Conservation (phyloP, 2,329 filamentous ascomycete genomes). For the Ceratocystis ficicola region DNA sequence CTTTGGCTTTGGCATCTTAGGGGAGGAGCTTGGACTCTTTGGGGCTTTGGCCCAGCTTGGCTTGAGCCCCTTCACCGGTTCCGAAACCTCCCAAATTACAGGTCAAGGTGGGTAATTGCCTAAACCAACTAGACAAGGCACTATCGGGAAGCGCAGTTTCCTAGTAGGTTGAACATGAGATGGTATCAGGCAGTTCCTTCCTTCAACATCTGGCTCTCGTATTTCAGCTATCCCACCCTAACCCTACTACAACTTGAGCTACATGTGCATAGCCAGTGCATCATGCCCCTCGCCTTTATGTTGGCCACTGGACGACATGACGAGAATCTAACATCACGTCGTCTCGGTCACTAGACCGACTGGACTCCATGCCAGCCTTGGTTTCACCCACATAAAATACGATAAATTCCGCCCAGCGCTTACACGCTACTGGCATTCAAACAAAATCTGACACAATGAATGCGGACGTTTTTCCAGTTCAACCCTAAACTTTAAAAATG, state of each 20-base stretch:
- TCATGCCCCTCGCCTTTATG: no score
- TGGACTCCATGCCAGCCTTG: no score
- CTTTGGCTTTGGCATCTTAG: neutral
- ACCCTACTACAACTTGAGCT: neutral
- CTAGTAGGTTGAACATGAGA: neutral
- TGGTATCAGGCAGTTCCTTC: neutral
- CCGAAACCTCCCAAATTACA: slow-evolving; percentile 11
- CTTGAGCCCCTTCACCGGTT: slow-evolving; percentile 9
- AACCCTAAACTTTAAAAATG: slow-evolving; percentile 8
- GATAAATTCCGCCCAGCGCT: neutral
- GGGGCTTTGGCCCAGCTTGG: slow-evolving; percentile 1
- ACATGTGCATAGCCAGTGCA: neutral
- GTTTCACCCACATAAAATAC: neutral
- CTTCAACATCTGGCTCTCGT: neutral
- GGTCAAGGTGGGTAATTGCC: slow-evolving; percentile 10
- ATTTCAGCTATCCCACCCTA: neutral
- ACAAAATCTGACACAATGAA: slow-evolving; percentile 5
- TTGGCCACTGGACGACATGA: no score
- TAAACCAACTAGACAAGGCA: neutral
- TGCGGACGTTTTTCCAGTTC: neutral
- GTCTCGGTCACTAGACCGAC: no score
- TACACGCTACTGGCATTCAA: neutral
- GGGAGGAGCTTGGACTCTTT: slow-evolving; percentile 3
- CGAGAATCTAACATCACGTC: no score
- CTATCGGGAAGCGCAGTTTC: neutral